These are phyloP conservation scores for Erodium moschatum DNA, from an alignment of 441 rosid species.

Conservation along the genomic window DNA sequence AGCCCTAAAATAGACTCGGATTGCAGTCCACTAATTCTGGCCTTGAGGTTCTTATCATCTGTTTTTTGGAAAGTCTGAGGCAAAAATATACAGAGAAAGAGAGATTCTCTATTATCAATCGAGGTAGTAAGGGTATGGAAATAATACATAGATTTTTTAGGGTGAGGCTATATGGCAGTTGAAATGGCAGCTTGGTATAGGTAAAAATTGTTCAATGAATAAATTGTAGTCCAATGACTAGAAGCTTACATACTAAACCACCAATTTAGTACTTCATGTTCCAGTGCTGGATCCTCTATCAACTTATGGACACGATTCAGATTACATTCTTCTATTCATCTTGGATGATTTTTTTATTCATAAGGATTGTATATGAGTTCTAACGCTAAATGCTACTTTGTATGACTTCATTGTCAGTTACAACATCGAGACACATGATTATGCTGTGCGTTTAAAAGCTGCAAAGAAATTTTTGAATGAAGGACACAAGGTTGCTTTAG, in stretches of 20 bases:
- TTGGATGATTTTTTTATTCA: background rate
- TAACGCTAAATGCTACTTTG: background rate
- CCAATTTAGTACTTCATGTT: background rate
- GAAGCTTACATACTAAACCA: background rate
- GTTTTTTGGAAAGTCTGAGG: background rate
- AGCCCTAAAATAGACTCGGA: background rate
- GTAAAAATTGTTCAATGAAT: background rate
- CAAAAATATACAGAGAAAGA: too few relatives aligned
- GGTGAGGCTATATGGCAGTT: background rate
- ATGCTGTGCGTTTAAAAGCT: constrained; percentile 2
- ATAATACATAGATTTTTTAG: background rate
- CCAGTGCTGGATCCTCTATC: background rate
- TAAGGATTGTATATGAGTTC: background rate
- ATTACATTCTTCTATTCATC: background rate
- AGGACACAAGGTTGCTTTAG: constrained; percentile 5
- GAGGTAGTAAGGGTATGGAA: background rate
- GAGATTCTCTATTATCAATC: background rate
- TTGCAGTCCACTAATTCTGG: background rate
- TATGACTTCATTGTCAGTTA: background rate
- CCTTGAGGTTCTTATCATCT: background rate
- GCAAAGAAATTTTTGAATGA: background rate
- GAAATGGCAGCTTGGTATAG: background rate
- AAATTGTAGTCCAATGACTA: background rate
- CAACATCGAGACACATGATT: background rate
- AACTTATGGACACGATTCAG: background rate